These are phyloP conservation scores for Carallia pectinifolia DNA, from an alignment of 345 rosid species.

Conservation along the genomic window DNA sequence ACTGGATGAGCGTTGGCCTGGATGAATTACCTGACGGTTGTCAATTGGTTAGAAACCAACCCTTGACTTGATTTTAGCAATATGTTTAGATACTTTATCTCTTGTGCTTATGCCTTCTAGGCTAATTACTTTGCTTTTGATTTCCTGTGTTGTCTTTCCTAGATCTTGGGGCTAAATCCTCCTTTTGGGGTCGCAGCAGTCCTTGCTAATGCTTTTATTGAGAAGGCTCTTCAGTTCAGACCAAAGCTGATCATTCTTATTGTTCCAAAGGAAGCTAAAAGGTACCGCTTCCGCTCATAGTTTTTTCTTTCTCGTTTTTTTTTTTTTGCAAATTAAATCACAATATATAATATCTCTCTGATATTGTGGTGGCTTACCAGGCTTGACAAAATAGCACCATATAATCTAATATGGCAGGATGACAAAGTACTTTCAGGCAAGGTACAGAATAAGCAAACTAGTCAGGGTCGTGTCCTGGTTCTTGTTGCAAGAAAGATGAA, in stretches of 20 bases:
- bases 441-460: constrained; percentile 32
- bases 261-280: constrained; percentile 80
- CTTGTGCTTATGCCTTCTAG: no score
- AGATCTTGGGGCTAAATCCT: constrained; percentile 97
- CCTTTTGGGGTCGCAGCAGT: constrained; percentile 80
- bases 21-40: constrained; percentile 70
- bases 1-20: constrained; percentile 70
- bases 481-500: neutral
- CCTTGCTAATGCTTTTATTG: constrained; percentile 71
- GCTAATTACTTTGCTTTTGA: neutral
- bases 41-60: constrained; percentile 51
- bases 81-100: neutral
- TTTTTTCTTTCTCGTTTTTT: no score
- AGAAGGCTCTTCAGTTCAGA: constrained; percentile 77
- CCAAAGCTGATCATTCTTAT: constrained; percentile 90
- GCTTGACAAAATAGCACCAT: constrained; percentile 63
- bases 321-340: no score
- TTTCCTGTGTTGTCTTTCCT: constrained; percentile 12
- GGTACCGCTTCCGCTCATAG: constrained; percentile 34
- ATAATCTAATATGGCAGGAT: constrained; percentile 82
- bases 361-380: constrained; percentile 35
- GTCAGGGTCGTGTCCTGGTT: neutral
- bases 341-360: neutral
- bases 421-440: constrained; percentile 61
- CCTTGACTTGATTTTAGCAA: constrained; percentile 1